Base-by-base conservation (phyloP, 768 basidiomycete species). In the Boletus pseudo-olivaceus region DNA sequence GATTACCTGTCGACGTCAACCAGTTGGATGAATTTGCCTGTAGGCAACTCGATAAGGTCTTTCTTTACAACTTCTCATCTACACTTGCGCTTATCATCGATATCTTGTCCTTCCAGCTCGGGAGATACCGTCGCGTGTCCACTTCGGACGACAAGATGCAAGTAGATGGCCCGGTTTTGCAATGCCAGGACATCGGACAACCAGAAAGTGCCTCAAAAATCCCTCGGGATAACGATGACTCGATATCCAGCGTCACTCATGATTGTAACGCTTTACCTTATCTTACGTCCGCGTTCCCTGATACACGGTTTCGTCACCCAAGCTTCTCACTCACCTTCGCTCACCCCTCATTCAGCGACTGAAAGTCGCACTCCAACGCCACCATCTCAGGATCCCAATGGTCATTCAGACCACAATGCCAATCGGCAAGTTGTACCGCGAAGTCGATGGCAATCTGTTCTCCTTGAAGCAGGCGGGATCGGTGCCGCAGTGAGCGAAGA, bases 401-500 rank as follows among this genome's bases (percentile, higher is more conserved):
- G 47, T 15, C 53, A 53, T 3, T 41, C 57, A 15, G 65, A 68
- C 17, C 63, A 66, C 23, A 54, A 58, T 33, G 57, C 65, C 5
- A 63, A 73, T 32, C 77, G 77, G 23, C 81, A 86, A 64, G 82
- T 90, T 10, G 82, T 79, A 1, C 82, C 81, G 45, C 79, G 91
- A n/a, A 88, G 88, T 68, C 76, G 88, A 39, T 93, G 90, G 92
- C 91, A 93, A 61, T 82, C 87, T 0, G 80, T 94, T 27, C 73
- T 95, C 38, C 76, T 88, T 23, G 93, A 95, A 70, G 93, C 91
- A 2, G 91, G 93, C 14, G 93, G 93, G 0, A 76, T 96, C 33
- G 82, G 91, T 53, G 91, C 90, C 0, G 93, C 93, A 8, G 76
- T 95, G 32, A 93, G 91, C 68, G 92, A 94, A 58, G 93, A 95